phyloP scores from a whole-genome alignment of 1,139 yeast genomes.

The Blastobotrys persicus region DNA sequence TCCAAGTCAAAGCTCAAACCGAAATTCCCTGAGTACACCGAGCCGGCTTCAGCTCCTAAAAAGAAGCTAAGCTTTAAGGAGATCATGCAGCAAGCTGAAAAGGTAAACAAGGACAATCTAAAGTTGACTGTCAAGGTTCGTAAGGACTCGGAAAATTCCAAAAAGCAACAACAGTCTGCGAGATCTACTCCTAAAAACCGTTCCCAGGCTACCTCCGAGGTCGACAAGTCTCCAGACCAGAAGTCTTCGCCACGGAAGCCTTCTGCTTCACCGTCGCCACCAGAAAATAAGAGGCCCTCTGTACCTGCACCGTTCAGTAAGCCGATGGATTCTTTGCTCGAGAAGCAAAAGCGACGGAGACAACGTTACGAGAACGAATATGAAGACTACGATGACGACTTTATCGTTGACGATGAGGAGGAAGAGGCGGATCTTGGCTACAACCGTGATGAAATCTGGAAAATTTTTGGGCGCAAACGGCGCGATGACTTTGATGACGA shows the following conservation, averaged over 20 bases:
- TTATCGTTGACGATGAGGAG: conserved; percentile 39
- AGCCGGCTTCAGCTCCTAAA: conserved; percentile 13
- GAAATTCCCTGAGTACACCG: conserved; percentile 10
- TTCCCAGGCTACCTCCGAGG: neutral
- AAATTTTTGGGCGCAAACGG: conserved; percentile 68
- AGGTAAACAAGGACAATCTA: conserved; percentile 37
- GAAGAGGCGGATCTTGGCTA: conserved; percentile 45
- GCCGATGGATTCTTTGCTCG: conserved; percentile 22
- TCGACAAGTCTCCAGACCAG: neutral
- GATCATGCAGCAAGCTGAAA: conserved; percentile 40
- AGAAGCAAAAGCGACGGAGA: conserved; percentile 7
- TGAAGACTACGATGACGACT: conserved; percentile 36
- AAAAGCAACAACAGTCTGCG: conserved; percentile 2
- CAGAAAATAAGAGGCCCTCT: conserved; percentile 4
- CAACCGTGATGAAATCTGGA: conserved; percentile 87
- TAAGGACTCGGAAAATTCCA: conserved; percentile 6
- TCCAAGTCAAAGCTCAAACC: neutral
- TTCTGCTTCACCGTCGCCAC: conserved; percentile 10
- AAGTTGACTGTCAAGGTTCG: conserved; percentile 37
- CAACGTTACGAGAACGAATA: conserved; percentile 15
- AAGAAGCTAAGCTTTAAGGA: conserved; percentile 39
- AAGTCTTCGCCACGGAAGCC: conserved; percentile 5
- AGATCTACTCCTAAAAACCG: neutral
- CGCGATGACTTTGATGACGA: conserved; percentile 47
- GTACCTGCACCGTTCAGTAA: conserved; percentile 19